Conservation (phyloP, 2,329 filamentous ascomycete genomes). For the Xylaria sp. region DNA sequence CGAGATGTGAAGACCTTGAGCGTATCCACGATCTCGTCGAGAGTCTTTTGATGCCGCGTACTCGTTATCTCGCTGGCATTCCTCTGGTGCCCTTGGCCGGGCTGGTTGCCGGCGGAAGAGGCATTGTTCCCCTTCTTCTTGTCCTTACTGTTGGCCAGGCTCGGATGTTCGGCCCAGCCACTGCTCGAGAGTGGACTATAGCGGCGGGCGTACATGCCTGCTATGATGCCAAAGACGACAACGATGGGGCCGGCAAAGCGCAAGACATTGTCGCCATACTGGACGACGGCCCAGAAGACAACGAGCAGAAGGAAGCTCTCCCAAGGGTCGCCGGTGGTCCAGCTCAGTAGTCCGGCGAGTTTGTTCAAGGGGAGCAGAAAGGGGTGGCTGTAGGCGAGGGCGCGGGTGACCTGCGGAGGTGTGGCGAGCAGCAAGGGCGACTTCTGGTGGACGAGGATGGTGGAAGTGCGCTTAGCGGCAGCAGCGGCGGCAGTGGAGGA, state of each 20-base stretch:
- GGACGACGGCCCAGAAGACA: constrained; percentile 83
- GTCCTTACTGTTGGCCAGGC: constrained; percentile 38
- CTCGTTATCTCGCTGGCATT: constrained; percentile 68
- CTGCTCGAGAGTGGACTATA: constrained; percentile 93
- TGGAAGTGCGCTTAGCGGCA: constrained; percentile 81
- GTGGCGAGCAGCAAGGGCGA: constrained; percentile 92
- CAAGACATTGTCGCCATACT: constrained; percentile 88
- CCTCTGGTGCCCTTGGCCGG: constrained; percentile 54
- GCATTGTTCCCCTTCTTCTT: constrained; percentile 51
- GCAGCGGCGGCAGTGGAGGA: constrained; percentile 70
- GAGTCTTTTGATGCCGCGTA: constrained; percentile 87
- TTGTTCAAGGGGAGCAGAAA: constrained; percentile 92
- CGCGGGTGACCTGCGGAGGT: constrained; percentile 92
- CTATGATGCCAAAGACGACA: constrained; percentile 80
- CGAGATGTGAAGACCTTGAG: constrained; percentile 89
- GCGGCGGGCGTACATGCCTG: constrained; percentile 90
- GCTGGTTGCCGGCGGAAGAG: constrained; percentile 42
- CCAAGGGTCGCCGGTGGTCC: constrained; percentile 95
- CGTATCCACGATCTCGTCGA: constrained; percentile 97
- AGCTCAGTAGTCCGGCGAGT: constrained; percentile 85
- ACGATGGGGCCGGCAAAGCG: constrained; percentile 85
- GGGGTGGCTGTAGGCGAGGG: constrained; percentile 94
- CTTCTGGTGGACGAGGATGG: constrained; percentile 96
- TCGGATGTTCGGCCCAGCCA: constrained; percentile 68
- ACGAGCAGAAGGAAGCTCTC: constrained; percentile 93